Evolutionary conservation across 2,329 filamentous ascomycete species (phyloP).

Genomic region (Exophiala lecanii-corni): DNA sequence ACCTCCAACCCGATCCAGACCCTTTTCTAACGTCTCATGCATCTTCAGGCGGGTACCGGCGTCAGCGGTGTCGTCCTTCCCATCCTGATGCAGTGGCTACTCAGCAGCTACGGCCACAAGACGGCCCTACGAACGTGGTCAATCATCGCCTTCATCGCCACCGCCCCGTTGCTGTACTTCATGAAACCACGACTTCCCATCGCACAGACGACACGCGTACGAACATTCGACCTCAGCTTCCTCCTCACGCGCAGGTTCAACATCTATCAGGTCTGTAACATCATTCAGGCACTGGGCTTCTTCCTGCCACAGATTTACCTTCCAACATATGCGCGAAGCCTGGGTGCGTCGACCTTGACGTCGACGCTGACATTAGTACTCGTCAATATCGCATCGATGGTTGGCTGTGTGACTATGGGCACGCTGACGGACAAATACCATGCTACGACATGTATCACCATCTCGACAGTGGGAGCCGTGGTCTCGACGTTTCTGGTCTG

Average conservation of each 20-base stretch:
- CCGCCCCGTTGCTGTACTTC: slow-evolving; percentile 31
- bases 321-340: slow-evolving; percentile 18
- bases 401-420: slow-evolving; percentile 34
- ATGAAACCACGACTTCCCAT: slow-evolving; percentile 43
- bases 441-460: slow-evolving; percentile 39
- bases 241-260: slow-evolving; percentile 35
- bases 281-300: slow-evolving; percentile 37
- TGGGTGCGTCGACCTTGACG: neutral
- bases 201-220: slow-evolving; percentile 31
- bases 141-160: slow-evolving; percentile 23
- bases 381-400: slow-evolving; percentile 34
- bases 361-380: slow-evolving; percentile 25
- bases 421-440: slow-evolving; percentile 39
- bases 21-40: too few relatives aligned
- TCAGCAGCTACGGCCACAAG: slow-evolving; percentile 41
- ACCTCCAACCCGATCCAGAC: too few relatives aligned
- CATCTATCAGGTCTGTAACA: slow-evolving; percentile 39
- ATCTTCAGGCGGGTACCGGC: slow-evolving; percentile 9
- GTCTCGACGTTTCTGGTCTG: slow-evolving; percentile 44
- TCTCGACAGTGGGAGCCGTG: slow-evolving; percentile 40
- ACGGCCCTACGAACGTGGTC: slow-evolving; percentile 45
- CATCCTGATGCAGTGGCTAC: slow-evolving; percentile 27
- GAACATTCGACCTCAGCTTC: slow-evolving; percentile 35
- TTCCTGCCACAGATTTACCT: slow-evolving; percentile 36
- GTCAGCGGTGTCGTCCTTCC: slow-evolving; percentile 33